Base-by-base conservation (phyloP, 2,329 filamentous ascomycete genomes). In the Cryphonectria radicalis region DNA sequence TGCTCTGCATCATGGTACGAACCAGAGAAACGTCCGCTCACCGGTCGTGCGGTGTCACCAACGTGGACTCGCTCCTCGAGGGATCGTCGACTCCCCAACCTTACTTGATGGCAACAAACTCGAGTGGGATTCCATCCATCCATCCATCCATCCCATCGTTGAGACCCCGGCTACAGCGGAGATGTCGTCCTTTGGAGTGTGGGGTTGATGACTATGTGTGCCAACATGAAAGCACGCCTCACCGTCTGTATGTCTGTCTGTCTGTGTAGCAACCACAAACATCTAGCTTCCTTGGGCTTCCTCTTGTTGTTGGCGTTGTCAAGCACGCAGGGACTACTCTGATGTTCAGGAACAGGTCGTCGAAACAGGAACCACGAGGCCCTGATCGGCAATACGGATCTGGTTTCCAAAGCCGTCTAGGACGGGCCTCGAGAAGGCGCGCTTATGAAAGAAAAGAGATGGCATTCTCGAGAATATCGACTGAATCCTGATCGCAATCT, bases 401-500 rank as follows among this genome's bases (percentile, higher is more conserved):
- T 22, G n/a, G 65, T 13, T 43, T 13, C 28, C 50, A 59, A 40
- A 1, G 50, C 37, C 50, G 65, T 55, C 64, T 35, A 43, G 50
- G 40, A 17, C 28, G 28, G 63, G 32, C 32, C 55, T 28, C 22
- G 55, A 40, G 46, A 32, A 35, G 32, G 14, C 22, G 11, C 13
- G 17, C 25, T 6, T 22, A 7, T 28, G 28, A 28, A 28, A 28
- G 28, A 28, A 1, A 8, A 1, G 50, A 66, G 60, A 72, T 72
- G 71, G 71, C 53, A 72, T 63, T 72, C 14, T 59, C 19, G 19
- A 60, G 11, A 53, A 55, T 70, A 59, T 70, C 53, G 35, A 69
- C 68, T 25, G 37, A 19, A n/a, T 63, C 68, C 37, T 70, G 60
- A 72, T 66, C 71, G 71, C 67, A 71, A 68, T 70, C 57, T 70